A percentile compares a stretch with the other conserved stretches of the same genome.
Conservation (phyloP, 192 early-diverging fungal species). For the Linnemannia zychae region DNA sequence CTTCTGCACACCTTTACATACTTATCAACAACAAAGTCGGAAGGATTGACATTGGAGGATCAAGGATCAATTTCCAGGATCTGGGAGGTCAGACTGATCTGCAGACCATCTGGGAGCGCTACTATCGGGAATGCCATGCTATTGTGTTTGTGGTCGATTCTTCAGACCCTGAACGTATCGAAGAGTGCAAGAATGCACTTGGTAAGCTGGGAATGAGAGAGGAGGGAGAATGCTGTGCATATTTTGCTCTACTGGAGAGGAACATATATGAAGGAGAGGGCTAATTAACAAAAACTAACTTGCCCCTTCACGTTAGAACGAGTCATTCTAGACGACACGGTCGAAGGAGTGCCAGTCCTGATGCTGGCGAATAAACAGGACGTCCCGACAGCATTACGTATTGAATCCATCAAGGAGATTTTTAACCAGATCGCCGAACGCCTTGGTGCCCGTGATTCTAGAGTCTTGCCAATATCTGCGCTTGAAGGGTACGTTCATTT, state of each 20-base stretch:
- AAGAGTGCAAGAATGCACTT: conserved; percentile 81
- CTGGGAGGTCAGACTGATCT: conserved; percentile 93
- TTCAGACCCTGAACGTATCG: conserved; percentile 82
- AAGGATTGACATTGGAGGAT: conserved; percentile 77
- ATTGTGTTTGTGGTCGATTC: conserved; percentile 96
- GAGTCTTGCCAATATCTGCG: conserved; percentile 87
- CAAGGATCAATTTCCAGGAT: conserved; percentile 93
- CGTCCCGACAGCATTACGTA: conserved; percentile 70
- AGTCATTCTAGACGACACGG: conserved; percentile 79
- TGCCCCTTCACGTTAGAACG: conserved; percentile 64
- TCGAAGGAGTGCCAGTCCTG: conserved; percentile 89
- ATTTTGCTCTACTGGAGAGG: too few species aligned
- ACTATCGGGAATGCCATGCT: conserved; percentile 94
- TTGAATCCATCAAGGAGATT: conserved; percentile 91
- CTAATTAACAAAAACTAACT: neutral
- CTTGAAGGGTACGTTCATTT: conserved; percentile 78
- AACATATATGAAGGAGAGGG: too few species aligned
- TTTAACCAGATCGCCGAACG: conserved; percentile 90
- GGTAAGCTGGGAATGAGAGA: conserved; percentile 60
- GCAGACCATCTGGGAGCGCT: conserved; percentile 92
- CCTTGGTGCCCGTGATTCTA: conserved; percentile 88
- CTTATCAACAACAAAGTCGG: conserved; percentile 69
- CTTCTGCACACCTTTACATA: neutral
- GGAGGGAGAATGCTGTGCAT: neutral
- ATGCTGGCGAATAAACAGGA: conserved; percentile 98